Base-by-base conservation (phyloP, 129 eudicot genomes). In the Lactuca saligna region DNA sequence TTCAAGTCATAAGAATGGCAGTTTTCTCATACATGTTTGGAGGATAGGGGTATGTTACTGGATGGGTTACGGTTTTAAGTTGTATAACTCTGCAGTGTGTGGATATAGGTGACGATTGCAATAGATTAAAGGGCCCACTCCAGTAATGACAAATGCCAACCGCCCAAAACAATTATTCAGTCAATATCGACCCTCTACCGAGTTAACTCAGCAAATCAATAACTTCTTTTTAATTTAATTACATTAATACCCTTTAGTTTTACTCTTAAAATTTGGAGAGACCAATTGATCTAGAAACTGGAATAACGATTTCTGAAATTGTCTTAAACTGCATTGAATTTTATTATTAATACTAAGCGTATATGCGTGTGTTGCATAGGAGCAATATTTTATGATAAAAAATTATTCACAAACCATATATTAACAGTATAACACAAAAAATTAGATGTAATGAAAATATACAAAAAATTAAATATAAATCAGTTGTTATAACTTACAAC, bases 61-160 rank as follows among this genome's bases (percentile, higher is more conserved):
- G 37, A 25, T 63, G 64, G 48, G 57, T 55, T 53, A 50, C 54
- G 42, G 7, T 44, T 70, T 70, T 7, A 54, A 67, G 12, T 38
- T 37, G 73, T 69, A 29, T 44, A 56, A 25, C 29, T 25, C 29
- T 25, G 1, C 1, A 25, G 56, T 57, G 55, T 64, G 61, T 53
- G 56, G 56, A 63, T 63, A 66, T 33, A 35, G 67, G 9, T 64
- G 72, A 65, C 58, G 57, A 74, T 32, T 48, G 79, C 67, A 17
- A 55, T 9, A 73, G 63, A 64, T 63, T 9, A 56, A 56, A 25
- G 64, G 66, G 66, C 59, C 66, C 72, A 44, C 57, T 0, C 17
- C n/a, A 20, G 65, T 57, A 56, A 74, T 65, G 60, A 12, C 41
- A 65, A 56, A 74, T 65, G 60, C 16, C 41, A 65, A 37, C 72